phyloP scores from a whole-genome alignment of 305 asterid species.

The Galium porrigens region DNA sequence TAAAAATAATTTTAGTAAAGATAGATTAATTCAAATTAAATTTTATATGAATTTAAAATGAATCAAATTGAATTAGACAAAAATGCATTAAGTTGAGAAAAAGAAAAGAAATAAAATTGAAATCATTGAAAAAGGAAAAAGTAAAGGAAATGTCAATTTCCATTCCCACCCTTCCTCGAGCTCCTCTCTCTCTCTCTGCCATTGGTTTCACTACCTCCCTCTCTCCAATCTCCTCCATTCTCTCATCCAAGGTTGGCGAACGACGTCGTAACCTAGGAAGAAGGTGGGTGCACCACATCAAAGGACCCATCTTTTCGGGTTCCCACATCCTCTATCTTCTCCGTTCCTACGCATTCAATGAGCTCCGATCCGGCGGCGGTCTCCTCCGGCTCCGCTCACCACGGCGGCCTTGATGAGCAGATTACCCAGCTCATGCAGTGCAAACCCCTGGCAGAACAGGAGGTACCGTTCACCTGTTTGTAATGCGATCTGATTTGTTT shows the following conservation, averaged over 20 bases:
- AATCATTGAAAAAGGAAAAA: not conserved
- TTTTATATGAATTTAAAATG: no score
- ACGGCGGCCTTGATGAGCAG: slow-evolving; percentile 61
- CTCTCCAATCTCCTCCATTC: slow-evolving; percentile 13
- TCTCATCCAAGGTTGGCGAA: slow-evolving; percentile 2
- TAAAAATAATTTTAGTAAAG: no score
- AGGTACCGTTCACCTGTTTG: slow-evolving; percentile 27
- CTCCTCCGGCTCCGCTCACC: slow-evolving; percentile 22
- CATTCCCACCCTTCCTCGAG: slow-evolving; percentile 10
- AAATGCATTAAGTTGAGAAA: no score
- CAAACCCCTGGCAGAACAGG: slow-evolving; percentile 73
- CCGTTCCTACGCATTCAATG: slow-evolving; percentile 19
- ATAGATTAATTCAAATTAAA: no score
- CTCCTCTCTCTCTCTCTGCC: slow-evolving; percentile 7
- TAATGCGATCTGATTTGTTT: not conserved
- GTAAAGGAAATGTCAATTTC: not conserved
- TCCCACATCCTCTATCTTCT: not conserved
- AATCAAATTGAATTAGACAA: no score
- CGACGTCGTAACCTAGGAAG: slow-evolving; percentile 15
- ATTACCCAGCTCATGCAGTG: slow-evolving; percentile 82
- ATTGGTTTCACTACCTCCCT: slow-evolving; percentile 21
- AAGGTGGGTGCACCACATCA: slow-evolving; percentile 8
- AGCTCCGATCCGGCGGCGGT: slow-evolving; percentile 50
- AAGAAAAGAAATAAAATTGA: not conserved
- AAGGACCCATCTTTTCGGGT: slow-evolving; percentile 11